Percentiles rank a stretch among this genome's conserved stretches.
These are phyloP conservation scores for Hygrophorus russula DNA, from an alignment of 768 basidiomycete genomes.

Conservation along the genomic window DNA sequence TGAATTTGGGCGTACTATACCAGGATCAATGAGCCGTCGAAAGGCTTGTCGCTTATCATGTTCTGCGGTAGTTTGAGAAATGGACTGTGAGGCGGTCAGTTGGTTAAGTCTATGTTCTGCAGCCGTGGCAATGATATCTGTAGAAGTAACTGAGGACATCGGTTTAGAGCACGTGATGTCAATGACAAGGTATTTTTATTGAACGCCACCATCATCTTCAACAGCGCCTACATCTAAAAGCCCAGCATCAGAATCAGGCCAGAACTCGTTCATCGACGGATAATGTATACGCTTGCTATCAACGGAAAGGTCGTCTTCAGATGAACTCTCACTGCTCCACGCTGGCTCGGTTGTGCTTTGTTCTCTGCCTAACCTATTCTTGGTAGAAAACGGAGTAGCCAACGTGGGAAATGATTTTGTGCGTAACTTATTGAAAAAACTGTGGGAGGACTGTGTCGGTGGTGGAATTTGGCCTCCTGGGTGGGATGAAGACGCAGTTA, in stretches of 20 bases:
- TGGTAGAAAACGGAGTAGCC: constrained; percentile 4
- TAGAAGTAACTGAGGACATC: constrained; percentile 13
- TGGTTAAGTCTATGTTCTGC: constrained; percentile 31
- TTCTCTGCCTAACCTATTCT: constrained; percentile 1
- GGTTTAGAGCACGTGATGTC: too few species aligned
- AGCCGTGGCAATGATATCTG: constrained; percentile 29
- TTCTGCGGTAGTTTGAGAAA: constrained; percentile 33
- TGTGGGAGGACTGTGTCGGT: constrained; percentile 1
- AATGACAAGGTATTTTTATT: too few species aligned
- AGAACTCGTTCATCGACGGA: too few species aligned
- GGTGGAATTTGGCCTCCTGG: neutral
- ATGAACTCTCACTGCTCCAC: constrained; percentile 56
- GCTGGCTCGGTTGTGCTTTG: constrained; percentile 21
- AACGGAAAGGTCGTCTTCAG: constrained; percentile 26
- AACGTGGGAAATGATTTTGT: constrained; percentile 5
- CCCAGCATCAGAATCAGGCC: too few species aligned
- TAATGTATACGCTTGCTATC: too few species aligned
- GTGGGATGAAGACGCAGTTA: neutral
- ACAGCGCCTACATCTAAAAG: too few species aligned
- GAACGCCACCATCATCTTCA: too few species aligned
- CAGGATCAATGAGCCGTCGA: constrained; percentile 68
- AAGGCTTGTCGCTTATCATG: constrained; percentile 63
- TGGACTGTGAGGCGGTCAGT: constrained; percentile 21
- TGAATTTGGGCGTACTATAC: constrained; percentile 62
- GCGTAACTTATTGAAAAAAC: constrained; percentile 6